Conservation (phyloP, 495 filamentous ascomycete species). For the Durotheca rogersii region DNA sequence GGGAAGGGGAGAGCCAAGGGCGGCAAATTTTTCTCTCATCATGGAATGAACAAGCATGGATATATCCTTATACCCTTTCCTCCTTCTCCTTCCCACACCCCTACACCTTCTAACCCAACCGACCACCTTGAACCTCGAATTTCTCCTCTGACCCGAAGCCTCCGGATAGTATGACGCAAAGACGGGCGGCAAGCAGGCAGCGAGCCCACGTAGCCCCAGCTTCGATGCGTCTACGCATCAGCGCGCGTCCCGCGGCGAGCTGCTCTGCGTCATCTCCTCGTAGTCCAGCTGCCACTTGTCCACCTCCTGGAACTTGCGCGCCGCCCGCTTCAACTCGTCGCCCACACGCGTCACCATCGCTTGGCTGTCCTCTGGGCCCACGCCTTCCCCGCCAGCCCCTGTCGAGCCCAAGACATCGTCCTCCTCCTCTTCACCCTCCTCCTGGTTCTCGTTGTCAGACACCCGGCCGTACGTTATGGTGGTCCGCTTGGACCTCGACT, state of each 20-base stretch:
- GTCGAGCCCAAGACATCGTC: constrained; percentile 7
- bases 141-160: too few relatives aligned
- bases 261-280: constrained; percentile 44
- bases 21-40: constrained; percentile 15
- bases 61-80: constrained; percentile 4
- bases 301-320: constrained; percentile 54
- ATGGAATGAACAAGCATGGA: too few relatives aligned
- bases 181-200: background rate
- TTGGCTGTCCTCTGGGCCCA: constrained; percentile 34
- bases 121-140: too few relatives aligned
- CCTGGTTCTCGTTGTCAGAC: constrained; percentile 49
- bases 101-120: background rate
- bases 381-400: background rate
- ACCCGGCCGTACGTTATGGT: constrained; percentile 40
- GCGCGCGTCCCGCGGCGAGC: constrained; percentile 39
- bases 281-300: constrained; percentile 52
- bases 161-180: too few relatives aligned
- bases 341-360: constrained; percentile 30
- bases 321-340: constrained; percentile 48
- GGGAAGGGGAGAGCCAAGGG: background rate
- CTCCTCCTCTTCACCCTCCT: constrained; percentile 13
- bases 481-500: constrained; percentile 24
- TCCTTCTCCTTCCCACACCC: background rate
- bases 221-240: too few relatives aligned
- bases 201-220: background rate